Evolutionary conservation across 2,329 filamentous ascomycete species (phyloP), one percentile per base, ranked within the genome.

Genomic region (Colletotrichum tamarilloi): DNA sequence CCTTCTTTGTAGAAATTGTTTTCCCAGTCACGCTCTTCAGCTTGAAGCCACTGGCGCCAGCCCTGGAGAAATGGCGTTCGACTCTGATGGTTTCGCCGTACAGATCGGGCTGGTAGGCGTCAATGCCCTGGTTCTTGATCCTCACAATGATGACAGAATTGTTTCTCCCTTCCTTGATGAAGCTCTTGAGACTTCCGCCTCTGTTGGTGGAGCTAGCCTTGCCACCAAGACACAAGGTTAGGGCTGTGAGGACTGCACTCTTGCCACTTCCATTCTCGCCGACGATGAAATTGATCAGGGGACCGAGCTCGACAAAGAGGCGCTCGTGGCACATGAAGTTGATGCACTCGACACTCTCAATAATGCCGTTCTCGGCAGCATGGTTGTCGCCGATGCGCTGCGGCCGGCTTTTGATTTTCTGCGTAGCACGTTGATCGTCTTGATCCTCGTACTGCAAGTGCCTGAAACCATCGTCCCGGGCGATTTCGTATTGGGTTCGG

Each of bases 221-320:
- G 24, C 94, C 96, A 73, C 97, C 97, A n/a, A 99, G 87, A 79
- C 97, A 98, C 42, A 99, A 88, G 0, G 95, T 98, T 76, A 99
- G 90, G 5, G 95, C 97, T 0, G 97, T 98, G 32, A 99, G 85
- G 16, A 98, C 93, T 3, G 97, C 97, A 81, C 97, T 99, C 85
- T 99, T 99, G 46, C 97, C 97, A 80, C 96, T 98, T 38, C 97
- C 97, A 80, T 99, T 99, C 82, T 98, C 95, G 19, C 97, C 97
- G 68, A 98, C 95, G 74, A 99, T 95, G 83, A 99, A 99, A 83
- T 99, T 99, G 82, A 99, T 97, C 49, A 98, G 86, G 0, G 97
- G 97, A 0, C 97, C 97, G n/a, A 99, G 87, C 69, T 93, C 90
- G 73, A 97, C 93, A 56, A 93, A 91, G 22, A 98, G 88, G 68